A percentile compares a stretch with the other conserved stretches of the same genome.
Conservation (phyloP, 192 early-diverging fungal species). For the Gorgonomyces haynaldii region DNA sequence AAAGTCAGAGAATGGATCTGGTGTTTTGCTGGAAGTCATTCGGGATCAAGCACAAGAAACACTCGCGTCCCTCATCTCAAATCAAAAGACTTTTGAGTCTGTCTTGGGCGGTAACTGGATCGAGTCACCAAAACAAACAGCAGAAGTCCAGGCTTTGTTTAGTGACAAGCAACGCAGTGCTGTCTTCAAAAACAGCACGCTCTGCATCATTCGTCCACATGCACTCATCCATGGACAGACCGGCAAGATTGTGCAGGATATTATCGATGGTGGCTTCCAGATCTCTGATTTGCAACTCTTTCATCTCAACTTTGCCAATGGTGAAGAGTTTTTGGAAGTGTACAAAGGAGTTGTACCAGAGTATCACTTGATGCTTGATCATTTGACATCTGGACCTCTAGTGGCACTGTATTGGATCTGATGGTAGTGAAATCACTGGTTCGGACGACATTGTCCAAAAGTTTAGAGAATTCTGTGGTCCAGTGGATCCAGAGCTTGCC, state of each 20-base stretch:
- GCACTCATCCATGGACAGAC: conserved; percentile 30
- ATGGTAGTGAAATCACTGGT: conserved; percentile 12
- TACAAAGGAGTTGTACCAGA: conserved; percentile 51
- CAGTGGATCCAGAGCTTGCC: conserved; percentile 37
- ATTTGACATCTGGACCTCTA: conserved; percentile 39
- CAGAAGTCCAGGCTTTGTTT: neutral
- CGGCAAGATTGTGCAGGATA: conserved; percentile 26
- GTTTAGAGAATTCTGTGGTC: conserved; percentile 42
- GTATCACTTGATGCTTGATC: conserved; percentile 39
- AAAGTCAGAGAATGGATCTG: conserved; percentile 2
- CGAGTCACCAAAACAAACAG: neutral
- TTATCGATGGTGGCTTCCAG: conserved; percentile 25
- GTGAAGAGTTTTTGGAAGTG: conserved; percentile 49
- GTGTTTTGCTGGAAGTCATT: too few relatives aligned
- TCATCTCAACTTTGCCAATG: conserved; percentile 35
- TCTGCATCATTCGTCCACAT: conserved; percentile 43
- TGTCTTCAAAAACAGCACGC: conserved; percentile 29
- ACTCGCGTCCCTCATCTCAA: too few relatives aligned
- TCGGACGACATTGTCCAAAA: conserved; percentile 21
- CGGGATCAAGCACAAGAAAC: too few relatives aligned
- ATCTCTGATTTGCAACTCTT: conserved; percentile 38
- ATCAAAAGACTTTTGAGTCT: too few relatives aligned
- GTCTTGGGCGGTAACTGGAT: too few relatives aligned
- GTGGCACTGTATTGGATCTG: conserved; percentile 28
- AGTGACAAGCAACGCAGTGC: conserved; percentile 17